Evolutionary conservation across 495 filamentous ascomycete species (phyloP).

Genomic region (Parmelia sp.): DNA sequence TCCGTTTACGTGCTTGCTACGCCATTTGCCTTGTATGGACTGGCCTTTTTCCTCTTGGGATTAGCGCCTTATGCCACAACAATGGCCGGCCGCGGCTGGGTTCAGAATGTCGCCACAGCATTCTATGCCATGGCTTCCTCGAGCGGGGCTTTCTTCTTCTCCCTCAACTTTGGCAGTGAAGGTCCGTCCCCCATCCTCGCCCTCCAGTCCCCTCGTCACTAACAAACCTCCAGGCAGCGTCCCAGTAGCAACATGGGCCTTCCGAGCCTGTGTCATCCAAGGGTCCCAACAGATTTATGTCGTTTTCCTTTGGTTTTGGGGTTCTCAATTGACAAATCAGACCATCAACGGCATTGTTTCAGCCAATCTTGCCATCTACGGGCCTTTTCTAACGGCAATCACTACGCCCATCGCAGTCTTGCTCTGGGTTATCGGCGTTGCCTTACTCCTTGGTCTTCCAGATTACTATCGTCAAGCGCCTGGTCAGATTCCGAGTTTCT

Average conservation of each 20-base stretch:
- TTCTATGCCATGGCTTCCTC: constrained; percentile 56
- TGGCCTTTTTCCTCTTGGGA: constrained; percentile 56
- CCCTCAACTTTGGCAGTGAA: constrained; percentile 62
- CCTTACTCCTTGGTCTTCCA: constrained; percentile 53
- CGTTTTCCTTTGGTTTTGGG: constrained; percentile 63
- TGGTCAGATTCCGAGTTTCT: constrained; percentile 59
- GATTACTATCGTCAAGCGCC: constrained; percentile 62
- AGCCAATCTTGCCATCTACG: constrained; percentile 29
- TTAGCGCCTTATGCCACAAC: constrained; percentile 41
- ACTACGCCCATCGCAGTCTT: constrained; percentile 45
- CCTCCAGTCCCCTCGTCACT: neutral
- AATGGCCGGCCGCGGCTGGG: constrained; percentile 37
- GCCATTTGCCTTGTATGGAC: constrained; percentile 53
- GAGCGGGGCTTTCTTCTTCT: constrained; percentile 56
- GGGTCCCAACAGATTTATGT: constrained; percentile 60
- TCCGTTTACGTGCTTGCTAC: constrained; percentile 51
- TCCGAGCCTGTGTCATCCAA: constrained; percentile 56
- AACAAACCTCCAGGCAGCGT: constrained; percentile 38
- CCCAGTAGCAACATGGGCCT: constrained; percentile 57
- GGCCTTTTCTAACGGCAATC: constrained; percentile 38
- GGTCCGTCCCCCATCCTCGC: constrained; percentile 26
- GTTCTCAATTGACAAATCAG: constrained; percentile 37
- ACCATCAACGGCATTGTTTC: constrained; percentile 27
- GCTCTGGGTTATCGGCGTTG: constrained; percentile 46
- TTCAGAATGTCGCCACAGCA: constrained; percentile 53